Conservation (phyloP, 805 yeast species). For the Priceomyces melissophilus region DNA sequence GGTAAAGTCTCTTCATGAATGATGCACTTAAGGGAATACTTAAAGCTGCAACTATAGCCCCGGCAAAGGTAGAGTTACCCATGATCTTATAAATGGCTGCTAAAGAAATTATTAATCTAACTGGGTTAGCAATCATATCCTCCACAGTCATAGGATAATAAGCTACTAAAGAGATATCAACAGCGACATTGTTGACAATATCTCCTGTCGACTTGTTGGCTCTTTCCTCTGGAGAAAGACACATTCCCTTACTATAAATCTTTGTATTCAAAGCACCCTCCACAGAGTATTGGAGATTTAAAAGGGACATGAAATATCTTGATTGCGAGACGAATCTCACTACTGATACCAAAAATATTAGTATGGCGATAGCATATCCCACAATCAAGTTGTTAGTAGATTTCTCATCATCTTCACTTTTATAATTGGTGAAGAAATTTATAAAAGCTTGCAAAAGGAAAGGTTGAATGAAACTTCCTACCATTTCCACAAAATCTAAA, state of each 20-base stretch:
- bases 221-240: constrained; percentile 29
- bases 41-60: constrained; percentile 27
- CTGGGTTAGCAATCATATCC: constrained; percentile 20
- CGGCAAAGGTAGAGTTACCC: constrained; percentile 36
- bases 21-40: constrained; percentile 30
- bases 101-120: constrained; percentile 23
- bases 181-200: constrained; percentile 29
- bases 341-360: constrained; percentile 24
- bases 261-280: constrained; percentile 20
- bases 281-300: constrained; percentile 13
- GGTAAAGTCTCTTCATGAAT: constrained; percentile 23
- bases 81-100: constrained; percentile 30
- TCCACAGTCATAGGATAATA: constrained; percentile 15
- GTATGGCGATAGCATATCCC: constrained; percentile 22
- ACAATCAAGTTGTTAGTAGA: constrained; percentile 16
- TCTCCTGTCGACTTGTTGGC: constrained; percentile 32
- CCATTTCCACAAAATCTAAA: constrained; percentile 21
- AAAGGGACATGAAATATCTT: constrained; percentile 14
- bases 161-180: constrained; percentile 21
- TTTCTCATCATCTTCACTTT: constrained; percentile 4
- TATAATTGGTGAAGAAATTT: constrained; percentile 18
- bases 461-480: constrained; percentile 22
- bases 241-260: constrained; percentile 26
- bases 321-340: constrained; percentile 20
- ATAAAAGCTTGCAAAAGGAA: constrained; percentile 29